These are phyloP conservation scores for Pseudogymnoascus sp. DNA, from an alignment of 2,329 filamentous ascomycete species.

Conservation along the genomic window DNA sequence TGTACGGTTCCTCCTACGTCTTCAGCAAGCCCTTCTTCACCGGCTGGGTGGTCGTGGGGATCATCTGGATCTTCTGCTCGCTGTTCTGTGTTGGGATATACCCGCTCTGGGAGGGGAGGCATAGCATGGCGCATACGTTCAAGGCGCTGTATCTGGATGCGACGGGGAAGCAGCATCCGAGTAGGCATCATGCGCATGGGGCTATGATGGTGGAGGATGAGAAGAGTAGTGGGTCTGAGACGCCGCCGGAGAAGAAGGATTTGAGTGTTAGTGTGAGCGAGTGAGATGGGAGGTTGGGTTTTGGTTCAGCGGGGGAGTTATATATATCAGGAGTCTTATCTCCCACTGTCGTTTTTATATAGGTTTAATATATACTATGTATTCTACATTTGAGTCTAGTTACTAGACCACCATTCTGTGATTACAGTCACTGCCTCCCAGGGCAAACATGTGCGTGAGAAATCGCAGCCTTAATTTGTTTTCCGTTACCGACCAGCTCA, in stretches of 20 bases:
- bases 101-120: constrained; percentile 72
- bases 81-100: constrained; percentile 70
- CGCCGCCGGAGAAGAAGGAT: constrained; percentile 5
- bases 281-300: background rate
- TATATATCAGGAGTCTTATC: background rate
- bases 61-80: constrained; percentile 74
- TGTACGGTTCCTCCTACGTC: constrained; percentile 78
- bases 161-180: constrained; percentile 35
- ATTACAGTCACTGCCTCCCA: too few relatives aligned
- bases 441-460: too few relatives aligned
- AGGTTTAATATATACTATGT: constrained; percentile 2
- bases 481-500: too few relatives aligned
- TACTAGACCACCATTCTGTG: too few relatives aligned
- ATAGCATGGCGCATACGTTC: constrained; percentile 56
- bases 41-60: constrained; percentile 70
- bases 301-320: background rate
- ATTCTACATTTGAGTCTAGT: background rate
- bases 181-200: constrained; percentile 22
- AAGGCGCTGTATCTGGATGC: constrained; percentile 58
- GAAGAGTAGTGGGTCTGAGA: constrained; percentile 9
- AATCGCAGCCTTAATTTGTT: too few relatives aligned
- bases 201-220: constrained; percentile 24
- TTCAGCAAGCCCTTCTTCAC: constrained; percentile 80
- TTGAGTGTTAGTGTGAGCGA: background rate
- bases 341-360: background rate